Evolutionary conservation across 2,329 filamentous ascomycete genomes (phyloP), one percentile per base, ranked within the genome.

Genomic region (Trichoderma sp.): DNA sequence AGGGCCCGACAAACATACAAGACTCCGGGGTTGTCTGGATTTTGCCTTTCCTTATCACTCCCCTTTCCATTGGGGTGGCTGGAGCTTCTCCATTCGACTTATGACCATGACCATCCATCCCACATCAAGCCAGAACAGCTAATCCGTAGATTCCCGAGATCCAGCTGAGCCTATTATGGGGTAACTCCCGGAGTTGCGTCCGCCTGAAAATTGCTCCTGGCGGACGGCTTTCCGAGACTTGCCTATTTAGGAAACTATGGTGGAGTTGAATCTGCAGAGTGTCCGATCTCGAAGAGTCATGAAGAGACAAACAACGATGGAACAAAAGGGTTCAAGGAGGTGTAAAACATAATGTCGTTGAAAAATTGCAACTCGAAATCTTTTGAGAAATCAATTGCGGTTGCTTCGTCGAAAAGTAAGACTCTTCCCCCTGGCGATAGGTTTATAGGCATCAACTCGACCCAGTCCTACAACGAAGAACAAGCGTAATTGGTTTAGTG

Each of bases 401-500:
- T 6, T 17, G 6, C 17, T 23, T 9, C 2, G 1, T 8, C 17
- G 17, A 15, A n/a, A 9, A n/a, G 23, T 7, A 23, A 4, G 4
- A 5, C 12, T 1, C 15, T 43, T 43, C 11, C 4, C 1, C 4
- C 1, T 3, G 1, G 7, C 2, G 4, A 13, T 47, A 50, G 26
- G 1, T 50, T 50, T 59, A 59, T 68, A 13, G 2, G 0, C 0
- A 26, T 8, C 11, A 13, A n/a, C 20, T 5, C 3, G 20, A n/a
- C 1, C 1, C 1, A 5, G 1, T 3, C 1, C 1, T 3, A 8
- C 55, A 61, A 61, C 36, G 1, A 58, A 69, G 8, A 62, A 20
- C 20, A 62, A 68, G 70, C 70, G 70, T 71, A 71, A 71, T 71
- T 71, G 70, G 70, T 71, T 71, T 71, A 71, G 70, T 71, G 70